These are phyloP conservation scores for Bryum argenteum DNA, from an alignment of 225 moss, liverwort and hornwort species.

Conservation along the genomic window DNA sequence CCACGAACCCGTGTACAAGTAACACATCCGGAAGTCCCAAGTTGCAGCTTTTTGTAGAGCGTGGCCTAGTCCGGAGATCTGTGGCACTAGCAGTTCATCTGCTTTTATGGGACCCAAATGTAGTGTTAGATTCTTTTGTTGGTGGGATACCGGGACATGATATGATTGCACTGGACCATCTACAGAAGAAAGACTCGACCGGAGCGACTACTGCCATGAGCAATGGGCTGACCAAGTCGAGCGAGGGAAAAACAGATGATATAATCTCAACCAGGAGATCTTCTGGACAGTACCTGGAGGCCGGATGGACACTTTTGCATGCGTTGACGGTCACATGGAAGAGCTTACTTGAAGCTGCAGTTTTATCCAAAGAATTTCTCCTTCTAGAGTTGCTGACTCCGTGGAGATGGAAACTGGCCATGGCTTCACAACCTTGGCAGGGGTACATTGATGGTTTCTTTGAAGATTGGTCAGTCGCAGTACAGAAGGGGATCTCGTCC, in stretches of 20 bases:
- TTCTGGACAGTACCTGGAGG: conserved; percentile 27
- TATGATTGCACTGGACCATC: conserved; percentile 24
- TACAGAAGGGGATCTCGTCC: conserved; percentile 47
- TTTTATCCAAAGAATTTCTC: conserved; percentile 50
- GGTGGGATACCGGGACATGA: conserved; percentile 12
- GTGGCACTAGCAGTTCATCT: conserved; percentile 66
- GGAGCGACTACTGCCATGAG: conserved; percentile 17
- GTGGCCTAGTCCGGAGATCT: conserved; percentile 61
- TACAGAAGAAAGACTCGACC: conserved; percentile 23
- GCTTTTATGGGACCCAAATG: conserved; percentile 46
- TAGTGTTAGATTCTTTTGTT: conserved; percentile 33
- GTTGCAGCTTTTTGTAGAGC: conserved; percentile 60
- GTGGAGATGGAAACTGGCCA: conserved; percentile 71
- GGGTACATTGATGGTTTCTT: conserved; percentile 42
- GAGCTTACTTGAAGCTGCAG: conserved; percentile 48
- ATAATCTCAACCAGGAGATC: conserved; percentile 23
- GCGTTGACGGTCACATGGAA: conserved; percentile 55
- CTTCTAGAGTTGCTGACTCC: conserved; percentile 57
- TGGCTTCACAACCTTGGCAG: conserved; percentile 61
- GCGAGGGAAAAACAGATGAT: conserved; percentile 23
- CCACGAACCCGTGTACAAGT: conserved; percentile 22
- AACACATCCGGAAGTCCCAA: conserved; percentile 27
- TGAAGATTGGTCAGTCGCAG: conserved; percentile 51
- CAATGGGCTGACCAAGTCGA: conserved; percentile 13
- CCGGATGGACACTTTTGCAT: conserved; percentile 38